Base-by-base conservation (phyloP, 2,329 filamentous ascomycete genomes). In the Bipolaris sorokiniana region DNA sequence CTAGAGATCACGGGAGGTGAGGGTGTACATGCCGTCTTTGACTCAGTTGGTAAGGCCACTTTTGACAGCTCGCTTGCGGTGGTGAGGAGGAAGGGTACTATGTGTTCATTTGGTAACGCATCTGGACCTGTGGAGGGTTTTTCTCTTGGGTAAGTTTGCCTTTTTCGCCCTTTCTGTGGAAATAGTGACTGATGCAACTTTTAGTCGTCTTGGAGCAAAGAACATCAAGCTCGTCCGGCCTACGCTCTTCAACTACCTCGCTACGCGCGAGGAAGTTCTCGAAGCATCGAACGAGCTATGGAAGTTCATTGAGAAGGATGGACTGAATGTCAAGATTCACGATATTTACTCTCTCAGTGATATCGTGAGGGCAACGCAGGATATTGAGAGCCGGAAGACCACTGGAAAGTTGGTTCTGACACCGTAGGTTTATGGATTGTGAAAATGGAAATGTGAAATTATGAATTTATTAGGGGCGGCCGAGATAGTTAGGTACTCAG, bases 11-110 rank as follows among this genome's bases (percentile, higher is more conserved):
- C 92, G 0, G 84, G 81, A 1, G 89, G 89, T 0, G 79, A 86
- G 58, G 93, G 93, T 7, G 88, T 89, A 2, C 84, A 86, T 62
- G 91, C 88, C 9, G 89, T 96, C 26, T 96, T 92, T 72, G 92
- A 97, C 73, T 90, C 90, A 5, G 91, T 97, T 2, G 93, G 92
- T 11, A 91, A 91, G 79, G 83, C 84, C 47, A 97, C 93, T 0
- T 96, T 95, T 78, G 91, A 97, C 65, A 82, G 85, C 18, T 89
- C 88, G 68, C 74, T 97, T 62, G 86, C 92, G 63, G 84, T 87
- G 66, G 82, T 94, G 51, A 90, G 88, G 65, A 77, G 88, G 62
- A 96, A 96, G 80, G 93, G 92, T 5, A 89, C 83, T 1, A 78
- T 96, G 68, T 83, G 92, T 23, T 88, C 86, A 47, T 96, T 93